phyloP scores from a whole-genome alignment of 148 eudicot genomes.

The Rhododendron mucronatum region DNA sequence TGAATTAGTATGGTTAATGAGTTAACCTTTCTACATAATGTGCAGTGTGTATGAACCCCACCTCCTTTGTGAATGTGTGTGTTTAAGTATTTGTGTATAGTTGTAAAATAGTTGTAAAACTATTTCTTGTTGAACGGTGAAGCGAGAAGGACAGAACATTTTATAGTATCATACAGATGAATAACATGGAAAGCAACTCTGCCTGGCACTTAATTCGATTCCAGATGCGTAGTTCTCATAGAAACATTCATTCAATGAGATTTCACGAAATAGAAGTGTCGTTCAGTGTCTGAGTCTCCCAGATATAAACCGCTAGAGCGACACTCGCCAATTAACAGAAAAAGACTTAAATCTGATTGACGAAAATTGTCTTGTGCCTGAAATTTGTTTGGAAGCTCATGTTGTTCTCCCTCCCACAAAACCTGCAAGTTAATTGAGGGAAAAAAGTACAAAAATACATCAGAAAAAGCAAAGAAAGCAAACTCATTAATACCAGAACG shows the following conservation, averaged over 20 bases:
- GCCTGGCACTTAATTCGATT: neutral
- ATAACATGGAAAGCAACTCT: neutral
- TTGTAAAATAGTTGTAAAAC: neutral
- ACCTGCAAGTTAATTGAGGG: neutral
- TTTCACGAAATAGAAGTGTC: neutral
- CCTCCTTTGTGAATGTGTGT: too few relatives aligned
- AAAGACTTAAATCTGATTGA: neutral
- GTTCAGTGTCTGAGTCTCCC: neutral
- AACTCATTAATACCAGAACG: neutral
- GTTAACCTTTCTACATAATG: too few relatives aligned
- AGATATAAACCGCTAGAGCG: neutral
- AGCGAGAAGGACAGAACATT: too few relatives aligned
- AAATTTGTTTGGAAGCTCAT: neutral
- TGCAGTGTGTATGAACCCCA: too few relatives aligned
- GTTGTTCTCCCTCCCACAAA: slow-evolving; percentile 2
- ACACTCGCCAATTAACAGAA: neutral
- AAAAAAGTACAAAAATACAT: neutral
- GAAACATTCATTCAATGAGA: neutral
- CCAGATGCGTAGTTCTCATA: neutral
- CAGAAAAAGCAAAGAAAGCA: neutral
- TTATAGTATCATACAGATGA: too few relatives aligned
- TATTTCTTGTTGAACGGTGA: too few relatives aligned
- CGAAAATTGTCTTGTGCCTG: slow-evolving; percentile 1
- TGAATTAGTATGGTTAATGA: neutral
- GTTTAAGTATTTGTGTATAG: too few relatives aligned